Conservation (phyloP, 495 filamentous ascomycete species). For the Aspergillus bridgeri region DNA sequence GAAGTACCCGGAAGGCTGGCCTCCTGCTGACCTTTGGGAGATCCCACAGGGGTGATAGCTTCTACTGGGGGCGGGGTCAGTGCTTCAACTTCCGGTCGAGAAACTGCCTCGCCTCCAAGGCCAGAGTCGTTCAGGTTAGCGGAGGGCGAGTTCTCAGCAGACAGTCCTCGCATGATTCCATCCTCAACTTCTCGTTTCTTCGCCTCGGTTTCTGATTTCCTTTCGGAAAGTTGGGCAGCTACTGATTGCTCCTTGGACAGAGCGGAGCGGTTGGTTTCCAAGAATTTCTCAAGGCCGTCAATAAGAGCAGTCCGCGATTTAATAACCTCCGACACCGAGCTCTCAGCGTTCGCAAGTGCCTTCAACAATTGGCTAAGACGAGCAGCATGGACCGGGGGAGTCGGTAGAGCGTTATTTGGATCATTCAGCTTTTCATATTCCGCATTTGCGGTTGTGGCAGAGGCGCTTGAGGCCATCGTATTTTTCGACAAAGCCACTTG, state of each 20-base stretch:
- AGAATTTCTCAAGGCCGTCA: conserved; percentile 73
- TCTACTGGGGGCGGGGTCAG: conserved; percentile 72
- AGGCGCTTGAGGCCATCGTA: conserved; percentile 55
- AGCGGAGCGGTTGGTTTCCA: conserved; percentile 68
- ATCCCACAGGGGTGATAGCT: conserved; percentile 42
- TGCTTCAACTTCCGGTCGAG: conserved; percentile 76
- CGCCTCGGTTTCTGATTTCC: conserved; percentile 63
- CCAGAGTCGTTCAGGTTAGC: conserved; percentile 40
- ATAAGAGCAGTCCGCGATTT: conserved; percentile 79
- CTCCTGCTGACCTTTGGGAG: conserved; percentile 35
- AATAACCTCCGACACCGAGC: conserved; percentile 83
- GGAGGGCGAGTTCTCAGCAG: conserved; percentile 41
- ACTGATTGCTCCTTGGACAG: conserved; percentile 65
- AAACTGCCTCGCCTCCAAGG: conserved; percentile 45
- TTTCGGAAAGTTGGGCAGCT: conserved; percentile 53
- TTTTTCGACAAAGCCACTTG: conserved; percentile 72
- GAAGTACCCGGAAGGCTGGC: conserved; percentile 18
- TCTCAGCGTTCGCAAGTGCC: conserved; percentile 84
- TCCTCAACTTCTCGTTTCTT: conserved; percentile 86
- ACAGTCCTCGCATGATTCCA: conserved; percentile 77
- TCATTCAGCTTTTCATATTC: conserved; percentile 83
- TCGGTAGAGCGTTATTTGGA: conserved; percentile 58
- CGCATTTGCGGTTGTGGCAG: conserved; percentile 62
- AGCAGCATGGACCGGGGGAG: conserved; percentile 86
- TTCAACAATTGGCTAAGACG: conserved; percentile 84